Conservation (phyloP, 345 rosid species). For the Bruguiera gymnorhiza region DNA sequence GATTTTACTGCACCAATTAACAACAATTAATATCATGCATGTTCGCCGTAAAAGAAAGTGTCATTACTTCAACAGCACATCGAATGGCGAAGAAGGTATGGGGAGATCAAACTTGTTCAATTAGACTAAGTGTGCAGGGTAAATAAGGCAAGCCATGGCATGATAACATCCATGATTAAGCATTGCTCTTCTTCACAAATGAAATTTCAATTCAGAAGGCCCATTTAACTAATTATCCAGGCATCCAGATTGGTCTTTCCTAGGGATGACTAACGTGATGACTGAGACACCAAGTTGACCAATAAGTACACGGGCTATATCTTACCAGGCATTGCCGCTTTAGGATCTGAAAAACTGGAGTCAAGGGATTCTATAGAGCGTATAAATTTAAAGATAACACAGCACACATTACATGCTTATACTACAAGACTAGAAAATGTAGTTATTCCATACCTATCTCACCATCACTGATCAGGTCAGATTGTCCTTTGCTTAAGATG, state of each 20-base stretch:
- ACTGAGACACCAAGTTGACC: no score
- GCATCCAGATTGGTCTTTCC: no score
- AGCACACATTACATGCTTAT: no score
- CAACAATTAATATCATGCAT: constrained; percentile 1
- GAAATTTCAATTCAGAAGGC: no score
- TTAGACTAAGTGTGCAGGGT: not conserved
- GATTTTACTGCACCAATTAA: constrained; percentile 56
- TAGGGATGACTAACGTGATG: no score
- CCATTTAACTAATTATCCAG: no score
- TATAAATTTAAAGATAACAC: no score
- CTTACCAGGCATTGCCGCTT: no score
- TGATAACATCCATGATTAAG: not conserved
- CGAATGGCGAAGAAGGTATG: not conserved
- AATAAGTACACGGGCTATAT: no score
- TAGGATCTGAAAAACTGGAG: no score
- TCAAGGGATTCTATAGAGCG: no score
- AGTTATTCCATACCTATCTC: constrained; percentile 48
- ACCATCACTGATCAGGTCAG: constrained; percentile 79
- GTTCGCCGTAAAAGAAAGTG: not conserved
- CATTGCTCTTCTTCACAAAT: not conserved
- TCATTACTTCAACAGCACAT: not conserved
- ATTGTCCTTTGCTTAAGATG: constrained; percentile 74
- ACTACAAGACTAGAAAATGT: no score
- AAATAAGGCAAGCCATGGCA: not conserved
- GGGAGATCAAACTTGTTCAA: not conserved